These are phyloP conservation scores for Heterobasidion irregulare DNA, from an alignment of 1,284 basidiomycete genomes.

Conservation along the genomic window DNA sequence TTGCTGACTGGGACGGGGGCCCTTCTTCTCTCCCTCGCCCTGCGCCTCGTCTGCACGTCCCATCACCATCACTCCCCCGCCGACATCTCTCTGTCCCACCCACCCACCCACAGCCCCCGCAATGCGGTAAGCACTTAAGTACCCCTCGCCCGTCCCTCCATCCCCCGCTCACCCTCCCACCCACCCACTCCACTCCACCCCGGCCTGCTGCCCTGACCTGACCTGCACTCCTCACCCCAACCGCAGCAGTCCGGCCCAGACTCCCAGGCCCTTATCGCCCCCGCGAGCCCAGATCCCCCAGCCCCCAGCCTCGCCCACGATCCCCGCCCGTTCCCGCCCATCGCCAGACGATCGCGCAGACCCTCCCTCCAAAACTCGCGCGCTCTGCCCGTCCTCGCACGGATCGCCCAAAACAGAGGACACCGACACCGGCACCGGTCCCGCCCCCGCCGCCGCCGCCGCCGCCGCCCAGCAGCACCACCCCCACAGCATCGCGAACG, in stretches of 20 bases:
- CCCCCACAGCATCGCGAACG: slow-evolving; percentile 1
- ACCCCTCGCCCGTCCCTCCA: slow-evolving; percentile 1
- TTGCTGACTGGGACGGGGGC: background rate
- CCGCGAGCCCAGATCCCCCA: background rate
- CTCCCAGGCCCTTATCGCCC: background rate
- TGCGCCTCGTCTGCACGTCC: slow-evolving; percentile 11
- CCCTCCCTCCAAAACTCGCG: no score
- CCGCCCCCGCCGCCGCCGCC: no score
- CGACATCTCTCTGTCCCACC: slow-evolving; percentile 10
- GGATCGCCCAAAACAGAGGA: no score
- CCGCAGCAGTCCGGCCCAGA: background rate
- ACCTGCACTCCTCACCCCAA: no score
- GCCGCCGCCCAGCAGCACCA: no score
- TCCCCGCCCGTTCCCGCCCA: no score
- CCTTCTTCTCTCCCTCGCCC: background rate
- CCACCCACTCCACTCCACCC: no score
- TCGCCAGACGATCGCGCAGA: no score
- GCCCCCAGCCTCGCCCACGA: no score
- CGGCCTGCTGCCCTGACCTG: no score
- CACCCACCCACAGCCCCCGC: slow-evolving; percentile 8
- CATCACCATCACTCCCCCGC: slow-evolving; percentile 7
- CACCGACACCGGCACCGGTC: no score
- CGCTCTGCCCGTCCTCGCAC: no score
- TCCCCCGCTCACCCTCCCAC: slow-evolving; percentile 2
- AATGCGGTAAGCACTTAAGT: slow-evolving; percentile 14